Percentiles rank a stretch among this genome's conserved stretches.
phyloP scores from a whole-genome alignment of 202 grass and related monocot species.

The Zoysia matrella region DNA sequence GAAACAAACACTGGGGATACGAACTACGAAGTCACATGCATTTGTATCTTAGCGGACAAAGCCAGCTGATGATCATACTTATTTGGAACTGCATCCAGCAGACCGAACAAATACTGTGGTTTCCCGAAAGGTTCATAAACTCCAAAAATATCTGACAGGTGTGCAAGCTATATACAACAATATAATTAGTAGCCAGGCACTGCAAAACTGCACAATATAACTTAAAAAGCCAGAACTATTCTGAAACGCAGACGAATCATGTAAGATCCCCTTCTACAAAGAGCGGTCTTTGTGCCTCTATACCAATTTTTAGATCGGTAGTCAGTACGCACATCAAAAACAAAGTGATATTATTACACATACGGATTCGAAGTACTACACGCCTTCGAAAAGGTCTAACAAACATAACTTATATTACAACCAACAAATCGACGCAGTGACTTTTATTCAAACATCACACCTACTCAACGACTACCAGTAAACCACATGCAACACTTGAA shows the following conservation, averaged over 20 bases:
- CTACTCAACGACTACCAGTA: no score
- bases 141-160: conserved; percentile 12
- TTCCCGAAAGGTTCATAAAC: neutral
- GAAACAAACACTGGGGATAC: neutral
- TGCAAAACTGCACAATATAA: conserved; percentile 2
- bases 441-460: no score
- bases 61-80: neutral
- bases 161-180: neutral
- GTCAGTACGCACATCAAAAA: no score
- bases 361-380: no score
- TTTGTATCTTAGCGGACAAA: conserved; percentile 41
- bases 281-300: no score
- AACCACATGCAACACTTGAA: no score
- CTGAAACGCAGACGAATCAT: neutral
- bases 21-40: conserved; percentile 46
- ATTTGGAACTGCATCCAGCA: neutral
- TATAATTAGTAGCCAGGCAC: neutral
- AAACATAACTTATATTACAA: no score
- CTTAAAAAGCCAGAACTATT: neutral
- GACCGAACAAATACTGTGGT: neutral
- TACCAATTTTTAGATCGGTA: no score
- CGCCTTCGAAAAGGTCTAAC: no score
- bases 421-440: no score
- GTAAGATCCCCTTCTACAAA: no score
- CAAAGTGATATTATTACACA: no score